Percentiles rank a stretch among this genome's conserved stretches.
Evolutionary conservation across 2,329 filamentous ascomycete genomes (phyloP).

Genomic region (Ceratocystis lukuohia): DNA sequence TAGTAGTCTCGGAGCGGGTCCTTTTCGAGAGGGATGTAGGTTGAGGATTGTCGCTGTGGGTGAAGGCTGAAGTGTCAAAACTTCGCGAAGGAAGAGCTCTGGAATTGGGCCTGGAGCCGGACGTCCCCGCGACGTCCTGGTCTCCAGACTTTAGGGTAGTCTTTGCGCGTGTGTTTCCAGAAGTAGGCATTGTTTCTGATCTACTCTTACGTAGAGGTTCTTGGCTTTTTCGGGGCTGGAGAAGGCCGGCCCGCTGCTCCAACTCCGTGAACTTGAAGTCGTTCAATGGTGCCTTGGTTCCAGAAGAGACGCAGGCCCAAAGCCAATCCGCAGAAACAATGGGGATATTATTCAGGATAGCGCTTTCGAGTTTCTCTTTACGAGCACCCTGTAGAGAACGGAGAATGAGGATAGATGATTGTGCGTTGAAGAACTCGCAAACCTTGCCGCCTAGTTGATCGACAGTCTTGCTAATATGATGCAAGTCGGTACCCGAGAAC

Average conservation of each 20-base stretch:
- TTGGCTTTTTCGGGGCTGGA: conserved; percentile 21
- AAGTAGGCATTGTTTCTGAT: neutral
- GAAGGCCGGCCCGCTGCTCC: conserved; percentile 17
- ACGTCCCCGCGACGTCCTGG: neutral
- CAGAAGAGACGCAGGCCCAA: conserved; percentile 56
- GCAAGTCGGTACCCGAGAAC: conserved; percentile 70
- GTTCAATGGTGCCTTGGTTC: neutral
- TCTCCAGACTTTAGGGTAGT: neutral
- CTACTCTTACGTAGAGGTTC: conserved; percentile 1
- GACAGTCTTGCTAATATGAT: conserved; percentile 69
- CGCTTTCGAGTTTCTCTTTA: conserved; percentile 67
- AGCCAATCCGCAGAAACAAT: conserved; percentile 76
- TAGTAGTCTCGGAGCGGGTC: neutral
- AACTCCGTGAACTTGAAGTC: conserved; percentile 15
- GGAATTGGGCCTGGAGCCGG: neutral
- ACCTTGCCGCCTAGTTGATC: conserved; percentile 67
- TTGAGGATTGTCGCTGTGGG: neutral
- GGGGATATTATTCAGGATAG: conserved; percentile 60
- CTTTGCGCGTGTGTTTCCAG: neutral
- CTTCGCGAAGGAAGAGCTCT: neutral
- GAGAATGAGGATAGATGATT: conserved; percentile 67
- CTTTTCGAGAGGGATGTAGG: neutral
- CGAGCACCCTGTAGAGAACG: conserved; percentile 43
- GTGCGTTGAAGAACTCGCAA: conserved; percentile 58
- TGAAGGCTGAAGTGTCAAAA: conserved; percentile 5